Evolutionary conservation across 257 asterid genomes (phyloP), one percentile per base, ranked within the genome.

Genomic region (Primulina huaijiensis): DNA sequence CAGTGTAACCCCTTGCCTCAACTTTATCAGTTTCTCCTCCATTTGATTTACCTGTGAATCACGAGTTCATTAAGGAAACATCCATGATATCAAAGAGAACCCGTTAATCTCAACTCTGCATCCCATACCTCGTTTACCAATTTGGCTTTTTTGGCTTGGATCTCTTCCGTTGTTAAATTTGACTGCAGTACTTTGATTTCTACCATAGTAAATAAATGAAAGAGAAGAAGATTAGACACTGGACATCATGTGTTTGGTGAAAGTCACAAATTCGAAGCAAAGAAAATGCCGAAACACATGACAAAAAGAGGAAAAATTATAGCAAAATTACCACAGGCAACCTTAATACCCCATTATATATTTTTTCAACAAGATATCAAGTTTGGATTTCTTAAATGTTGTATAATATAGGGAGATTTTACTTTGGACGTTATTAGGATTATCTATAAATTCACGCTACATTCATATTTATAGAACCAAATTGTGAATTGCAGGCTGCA

Each of bases 121-220:
- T 57, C 20, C 53, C 68, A 59, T 37, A 88, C 99, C 92, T 94
- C 97, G 67, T 82, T 80, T 75, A 77, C 84, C 75, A 86, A 74
- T 75, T 83, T 91, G 73, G 76, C 57, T 74, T 86, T 76, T 72
- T 80, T 85, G 35, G 77, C 69, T 7, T 63, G 82, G 74, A 94
- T 85, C 83, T 94, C 97, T 75, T 88, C 95, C 65, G 88, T 57
- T 11, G 99, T 94, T 84, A 88, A 72, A 82, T 91, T 84, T 70
- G 96, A 88, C 72, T 94, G 97, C 80, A 91, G 75, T 20, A 88
- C 85, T 76, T 94, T 94, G 65, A 88, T 89, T 81, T 89, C 97
- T 91, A 84, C 74, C 78, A 65, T 43, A 60, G 57, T 59, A 8
- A 68, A 67, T 30, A 71, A 43, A 59, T 0, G 21, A 65, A 60